Evolutionary conservation across 1,284 basidiomycete species (phyloP).

Genomic region (Sporisorium graminicola): DNA sequence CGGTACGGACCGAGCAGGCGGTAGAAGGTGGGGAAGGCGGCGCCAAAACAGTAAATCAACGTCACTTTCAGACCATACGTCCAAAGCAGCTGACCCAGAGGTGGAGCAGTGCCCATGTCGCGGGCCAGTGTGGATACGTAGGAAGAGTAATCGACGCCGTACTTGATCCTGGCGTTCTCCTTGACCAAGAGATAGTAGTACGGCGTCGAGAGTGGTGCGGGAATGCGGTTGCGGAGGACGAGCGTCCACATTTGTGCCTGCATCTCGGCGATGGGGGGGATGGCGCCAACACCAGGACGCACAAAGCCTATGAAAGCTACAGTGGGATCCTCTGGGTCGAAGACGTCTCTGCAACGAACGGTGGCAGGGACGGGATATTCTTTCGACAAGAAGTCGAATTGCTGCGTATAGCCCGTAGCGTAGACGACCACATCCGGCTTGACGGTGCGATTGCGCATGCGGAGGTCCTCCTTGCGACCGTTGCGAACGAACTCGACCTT

Average conservation of each 20-base stretch:
- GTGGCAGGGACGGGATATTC: conserved; percentile 74
- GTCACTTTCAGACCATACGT: conserved; percentile 75
- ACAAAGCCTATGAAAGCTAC: conserved; percentile 78
- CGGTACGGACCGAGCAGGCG: conserved; percentile 76
- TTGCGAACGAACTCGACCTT: conserved; percentile 72
- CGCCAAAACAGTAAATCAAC: conserved; percentile 76
- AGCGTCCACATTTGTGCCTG: conserved; percentile 77
- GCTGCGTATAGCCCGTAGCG: conserved; percentile 70
- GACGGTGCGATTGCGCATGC: conserved; percentile 72
- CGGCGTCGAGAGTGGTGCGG: conserved; percentile 72
- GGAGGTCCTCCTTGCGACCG: conserved; percentile 72
- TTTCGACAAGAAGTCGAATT: conserved; percentile 74
- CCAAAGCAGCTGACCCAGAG: conserved; percentile 73
- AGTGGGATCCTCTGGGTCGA: conserved; percentile 73
- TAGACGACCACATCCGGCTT: conserved; percentile 74
- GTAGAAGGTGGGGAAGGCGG: conserved; percentile 77
- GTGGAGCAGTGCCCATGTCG: conserved; percentile 76
- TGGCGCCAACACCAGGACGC: conserved; percentile 76
- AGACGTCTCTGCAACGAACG: conserved; percentile 75
- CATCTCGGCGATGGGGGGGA: conserved; percentile 79
- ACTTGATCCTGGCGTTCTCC: conserved; percentile 75
- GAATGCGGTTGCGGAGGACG: conserved; percentile 72
- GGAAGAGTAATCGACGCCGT: conserved; percentile 75
- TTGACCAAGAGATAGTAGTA: conserved; percentile 76
- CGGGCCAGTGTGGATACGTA: conserved; percentile 77